These are phyloP conservation scores for Rhododendron ovatum DNA, from an alignment of 148 eudicot genomes.

Conservation along the genomic window DNA sequence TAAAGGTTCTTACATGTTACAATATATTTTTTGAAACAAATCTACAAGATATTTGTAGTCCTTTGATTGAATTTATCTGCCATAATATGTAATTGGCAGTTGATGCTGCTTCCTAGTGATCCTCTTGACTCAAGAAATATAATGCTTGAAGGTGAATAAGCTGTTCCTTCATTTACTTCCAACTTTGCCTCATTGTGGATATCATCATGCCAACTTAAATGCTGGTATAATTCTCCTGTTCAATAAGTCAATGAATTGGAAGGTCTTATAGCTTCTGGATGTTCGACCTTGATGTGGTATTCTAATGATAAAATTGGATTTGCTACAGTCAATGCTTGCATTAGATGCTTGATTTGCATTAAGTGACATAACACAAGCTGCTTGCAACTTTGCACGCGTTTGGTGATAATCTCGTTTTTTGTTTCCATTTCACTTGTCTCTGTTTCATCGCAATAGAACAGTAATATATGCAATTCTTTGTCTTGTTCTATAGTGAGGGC, in stretches of 20 bases:
- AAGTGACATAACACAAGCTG: background rate
- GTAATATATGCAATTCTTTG: background rate
- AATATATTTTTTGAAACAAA: background rate
- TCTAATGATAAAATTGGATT: background rate
- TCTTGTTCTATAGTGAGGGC: constrained; percentile 72
- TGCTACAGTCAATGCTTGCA: background rate
- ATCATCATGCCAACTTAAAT: background rate
- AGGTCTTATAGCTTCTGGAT: background rate
- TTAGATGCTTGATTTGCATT: background rate
- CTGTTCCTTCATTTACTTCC: background rate
- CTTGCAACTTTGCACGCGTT: background rate
- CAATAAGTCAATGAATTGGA: background rate
- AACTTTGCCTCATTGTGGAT: background rate
- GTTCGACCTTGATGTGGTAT: background rate
- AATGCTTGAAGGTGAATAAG: constrained; percentile 76
- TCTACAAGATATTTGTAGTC: background rate
- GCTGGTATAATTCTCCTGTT: background rate
- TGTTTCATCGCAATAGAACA: constrained; percentile 6
- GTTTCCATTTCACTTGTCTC: background rate
- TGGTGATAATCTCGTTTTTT: background rate
- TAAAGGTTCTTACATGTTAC: constrained; percentile 52
- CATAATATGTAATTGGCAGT: constrained; percentile 32
- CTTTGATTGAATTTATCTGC: constrained; percentile 4
- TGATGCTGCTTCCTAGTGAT: constrained; percentile 83
- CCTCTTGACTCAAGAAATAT: constrained; percentile 95